These are phyloP conservation scores for Aspergillus indologenus DNA, from an alignment of 495 filamentous ascomycete species.

Conservation along the genomic window DNA sequence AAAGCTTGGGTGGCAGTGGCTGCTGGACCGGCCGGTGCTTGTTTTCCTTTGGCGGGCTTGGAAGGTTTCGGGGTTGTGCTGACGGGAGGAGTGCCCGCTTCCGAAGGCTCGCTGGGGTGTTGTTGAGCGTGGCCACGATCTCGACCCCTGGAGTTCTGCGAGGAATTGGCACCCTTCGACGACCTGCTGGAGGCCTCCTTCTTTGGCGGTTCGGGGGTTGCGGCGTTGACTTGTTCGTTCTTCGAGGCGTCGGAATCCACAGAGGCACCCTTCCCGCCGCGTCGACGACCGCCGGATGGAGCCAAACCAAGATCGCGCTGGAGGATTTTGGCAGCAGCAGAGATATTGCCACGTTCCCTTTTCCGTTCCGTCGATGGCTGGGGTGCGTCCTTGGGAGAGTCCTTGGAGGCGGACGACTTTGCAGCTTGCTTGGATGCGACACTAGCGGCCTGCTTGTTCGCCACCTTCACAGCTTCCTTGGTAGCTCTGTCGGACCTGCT, in stretches of 20 bases:
- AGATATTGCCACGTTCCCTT: constrained; percentile 66
- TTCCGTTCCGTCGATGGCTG: constrained; percentile 46
- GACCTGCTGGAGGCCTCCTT: constrained; percentile 31
- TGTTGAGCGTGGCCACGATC: constrained; percentile 18
- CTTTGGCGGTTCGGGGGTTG: constrained; percentile 34
- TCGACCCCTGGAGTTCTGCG: constrained; percentile 21
- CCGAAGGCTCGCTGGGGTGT: constrained; percentile 30
- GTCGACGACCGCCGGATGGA: constrained; percentile 49
- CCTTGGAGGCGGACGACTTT: constrained; percentile 25
- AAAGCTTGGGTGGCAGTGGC: constrained; percentile 76
- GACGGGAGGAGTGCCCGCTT: constrained; percentile 26
- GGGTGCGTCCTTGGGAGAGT: constrained; percentile 31
- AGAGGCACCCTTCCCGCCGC: constrained; percentile 36
- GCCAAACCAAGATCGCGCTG: constrained; percentile 88
- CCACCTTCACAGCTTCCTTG: constrained; percentile 76
- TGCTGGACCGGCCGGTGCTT: constrained; percentile 28
- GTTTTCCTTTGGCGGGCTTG: constrained; percentile 36
- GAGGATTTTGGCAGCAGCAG: constrained; percentile 77
- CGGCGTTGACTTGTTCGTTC: constrained; percentile 25
- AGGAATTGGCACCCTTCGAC: constrained; percentile 28
- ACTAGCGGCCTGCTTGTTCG: constrained; percentile 60
- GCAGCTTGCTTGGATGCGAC: constrained; percentile 18
- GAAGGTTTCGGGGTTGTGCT: constrained; percentile 29
- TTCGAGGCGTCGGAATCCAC: constrained; percentile 33
- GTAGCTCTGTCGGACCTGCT: constrained; percentile 57